phyloP scores from a whole-genome alignment of 148 eudicot genomes.

The Camellia japonica region DNA sequence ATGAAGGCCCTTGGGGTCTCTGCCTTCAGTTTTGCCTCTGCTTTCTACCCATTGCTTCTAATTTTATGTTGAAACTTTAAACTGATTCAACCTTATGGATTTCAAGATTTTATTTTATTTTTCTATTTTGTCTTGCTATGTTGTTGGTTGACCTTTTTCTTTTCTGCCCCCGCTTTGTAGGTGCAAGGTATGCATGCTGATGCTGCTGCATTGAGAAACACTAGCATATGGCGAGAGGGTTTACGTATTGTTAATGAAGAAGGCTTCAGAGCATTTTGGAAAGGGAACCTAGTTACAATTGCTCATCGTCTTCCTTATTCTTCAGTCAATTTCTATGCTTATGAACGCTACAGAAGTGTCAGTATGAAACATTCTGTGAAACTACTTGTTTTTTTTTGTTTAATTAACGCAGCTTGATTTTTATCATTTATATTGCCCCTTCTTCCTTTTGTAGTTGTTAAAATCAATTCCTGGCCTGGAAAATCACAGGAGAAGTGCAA shows the following conservation, averaged over 20 bases:
- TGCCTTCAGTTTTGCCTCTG: neutral
- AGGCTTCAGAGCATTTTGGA: conserved; percentile 90
- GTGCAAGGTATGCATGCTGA: conserved; percentile 89
- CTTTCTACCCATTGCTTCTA: neutral
- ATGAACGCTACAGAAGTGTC: conserved; percentile 80
- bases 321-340: conserved; percentile 71
- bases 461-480: conserved; percentile 47
- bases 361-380: conserved; percentile 20
- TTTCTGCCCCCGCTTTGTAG: conserved; percentile 27
- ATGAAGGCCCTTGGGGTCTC: neutral
- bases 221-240: conserved; percentile 76
- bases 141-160: neutral
- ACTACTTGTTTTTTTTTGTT: neutral
- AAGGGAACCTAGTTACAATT: conserved; percentile 84
- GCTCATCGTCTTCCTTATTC: conserved; percentile 89
- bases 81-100: neutral
- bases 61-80: neutral
- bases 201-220: conserved; percentile 54
- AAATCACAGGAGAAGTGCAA: conserved; percentile 35
- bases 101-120: neutral
- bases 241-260: conserved; percentile 70
- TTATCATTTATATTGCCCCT: neutral
- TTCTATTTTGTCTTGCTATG: neutral
- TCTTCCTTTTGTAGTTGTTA: conserved; percentile 39
- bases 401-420: conserved; percentile 1